Evolutionary conservation across 2,329 filamentous ascomycete species (phyloP).

Genomic region (Penicillium sp.): DNA sequence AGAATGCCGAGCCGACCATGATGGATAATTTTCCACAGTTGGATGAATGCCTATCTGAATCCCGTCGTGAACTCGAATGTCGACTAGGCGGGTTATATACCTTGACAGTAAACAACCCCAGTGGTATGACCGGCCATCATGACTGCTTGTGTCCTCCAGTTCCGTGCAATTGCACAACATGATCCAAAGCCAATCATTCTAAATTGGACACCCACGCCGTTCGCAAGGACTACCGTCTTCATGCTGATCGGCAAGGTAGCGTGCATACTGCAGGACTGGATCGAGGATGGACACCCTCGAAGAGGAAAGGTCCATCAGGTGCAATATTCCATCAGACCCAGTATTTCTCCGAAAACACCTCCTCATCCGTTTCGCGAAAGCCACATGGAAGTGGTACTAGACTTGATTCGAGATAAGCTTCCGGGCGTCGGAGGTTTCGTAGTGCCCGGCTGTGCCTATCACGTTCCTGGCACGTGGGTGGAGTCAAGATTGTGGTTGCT

Average conservation of each 20-base stretch:
- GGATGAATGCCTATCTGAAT: neutral
- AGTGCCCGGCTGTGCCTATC: neutral
- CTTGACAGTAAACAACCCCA: neutral
- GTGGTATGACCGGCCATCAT: neutral
- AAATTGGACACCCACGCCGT: constrained; percentile 17
- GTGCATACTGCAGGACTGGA: neutral
- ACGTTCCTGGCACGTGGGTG: constrained; percentile 16
- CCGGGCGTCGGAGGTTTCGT: constrained; percentile 15
- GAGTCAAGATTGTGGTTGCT: constrained; percentile 3
- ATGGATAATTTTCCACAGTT: neutral
- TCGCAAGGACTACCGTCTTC: constrained; percentile 5
- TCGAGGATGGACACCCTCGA: neutral
- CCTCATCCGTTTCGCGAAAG: neutral
- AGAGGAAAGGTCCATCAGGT: neutral
- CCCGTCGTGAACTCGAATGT: neutral
- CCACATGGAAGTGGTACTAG: neutral
- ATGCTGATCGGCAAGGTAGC: constrained; percentile 8
- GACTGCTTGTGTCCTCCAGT: neutral
- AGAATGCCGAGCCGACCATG: constrained; percentile 18
- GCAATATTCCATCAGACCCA: neutral
- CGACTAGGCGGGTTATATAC: constrained; percentile 7
- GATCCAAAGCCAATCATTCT: constrained; percentile 16
- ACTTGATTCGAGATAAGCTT: constrained; percentile 10
- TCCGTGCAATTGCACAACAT: neutral
- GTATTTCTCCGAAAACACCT: neutral